Base-by-base conservation (phyloP, 345 rosid species). In the Murraya paniculata region DNA sequence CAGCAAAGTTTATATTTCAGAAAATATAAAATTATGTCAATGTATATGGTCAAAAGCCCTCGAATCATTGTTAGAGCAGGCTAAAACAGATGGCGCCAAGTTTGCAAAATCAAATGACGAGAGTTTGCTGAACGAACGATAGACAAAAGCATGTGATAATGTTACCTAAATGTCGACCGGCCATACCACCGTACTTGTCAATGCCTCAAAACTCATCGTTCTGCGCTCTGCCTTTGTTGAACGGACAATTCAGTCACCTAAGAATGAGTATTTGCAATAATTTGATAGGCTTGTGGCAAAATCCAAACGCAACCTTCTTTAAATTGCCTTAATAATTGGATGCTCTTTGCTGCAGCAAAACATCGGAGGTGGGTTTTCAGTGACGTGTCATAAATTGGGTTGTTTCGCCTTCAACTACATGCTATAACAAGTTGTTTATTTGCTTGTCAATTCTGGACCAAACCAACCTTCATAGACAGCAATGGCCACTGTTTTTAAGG, bases 61-160 rank as follows among this genome's bases (percentile, higher is more conserved):
- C 31, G 6, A n/a, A 27, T 48, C 50, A 33, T 9, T 10, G 53
- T 55, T 0, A 74, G 24, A 25, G 59, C 28, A 56, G 2, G 45
- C 66, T 75, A 5, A 66, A 77, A n/a, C 10, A 38, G 45, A 74
- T 19, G 59, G 35, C 6, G 77, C 77, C 83, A 73, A 82, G 48
- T 61, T 36, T 5, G 75, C 18, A 35, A 73, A 33, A 80, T 73
- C 79, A 73, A 73, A 56, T 39, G 48, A 6, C 24, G 48, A 3
- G 24, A 7, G 13, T 68, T 45, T 35, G 56, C 59, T 57, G 56
- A 66, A 31, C 38, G 5, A 38, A 76, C 8, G 0, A 1, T 33
- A 36, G 60, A 73, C 78, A 59, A 35, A 10, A 3, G 77, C 72
- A 45, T 57, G 69, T 76, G 75, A 22, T 30, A 11, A 25, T 75